Percentiles rank a stretch among this genome's conserved stretches.
Conservation (phyloP, 2,329 filamentous ascomycete genomes). For the Coccinonectria pachysandricola region DNA sequence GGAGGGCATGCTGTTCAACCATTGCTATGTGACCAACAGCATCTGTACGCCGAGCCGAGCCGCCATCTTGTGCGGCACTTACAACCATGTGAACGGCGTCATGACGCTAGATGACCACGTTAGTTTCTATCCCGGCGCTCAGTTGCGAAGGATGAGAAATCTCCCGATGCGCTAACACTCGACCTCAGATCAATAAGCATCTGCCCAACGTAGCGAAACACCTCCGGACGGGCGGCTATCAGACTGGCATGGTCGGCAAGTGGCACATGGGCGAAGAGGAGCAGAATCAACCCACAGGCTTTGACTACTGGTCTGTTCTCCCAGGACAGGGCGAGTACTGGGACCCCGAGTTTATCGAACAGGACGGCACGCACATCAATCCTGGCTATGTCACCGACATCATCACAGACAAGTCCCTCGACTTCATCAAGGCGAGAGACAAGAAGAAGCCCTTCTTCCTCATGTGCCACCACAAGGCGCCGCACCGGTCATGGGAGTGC, state of each 20-base stretch:
- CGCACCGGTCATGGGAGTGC: slow-evolving; percentile 42
- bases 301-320: slow-evolving; percentile 41
- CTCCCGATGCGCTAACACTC: too few relatives aligned
- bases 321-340: slow-evolving; percentile 43
- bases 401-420: slow-evolving; percentile 38
- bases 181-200: slow-evolving; percentile 32
- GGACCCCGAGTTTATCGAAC: slow-evolving; percentile 39
- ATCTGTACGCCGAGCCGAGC: slow-evolving; percentile 44
- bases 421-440: slow-evolving; percentile 27
- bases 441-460: slow-evolving; percentile 37
- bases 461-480: slow-evolving; percentile 48
- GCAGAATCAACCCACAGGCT: slow-evolving; percentile 36
- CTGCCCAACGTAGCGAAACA: slow-evolving; percentile 42
- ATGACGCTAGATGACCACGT: slow-evolving; percentile 34
- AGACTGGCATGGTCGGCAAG: slow-evolving; percentile 43
- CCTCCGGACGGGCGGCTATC: slow-evolving; percentile 34
- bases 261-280: slow-evolving; percentile 42
- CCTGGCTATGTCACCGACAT: slow-evolving; percentile 41
- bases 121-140: slow-evolving; percentile 1
- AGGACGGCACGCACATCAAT: slow-evolving; percentile 20
- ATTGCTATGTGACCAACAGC: slow-evolving; percentile 44
- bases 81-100: slow-evolving; percentile 44
- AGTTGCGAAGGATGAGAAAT: background rate
- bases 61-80: slow-evolving; percentile 37
- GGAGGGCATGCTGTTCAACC: slow-evolving; percentile 41